A percentile compares a stretch with the other conserved stretches of the same genome.
phyloP scores from a whole-genome alignment of 345 rosid species.

The Aurinia saxatilis region DNA sequence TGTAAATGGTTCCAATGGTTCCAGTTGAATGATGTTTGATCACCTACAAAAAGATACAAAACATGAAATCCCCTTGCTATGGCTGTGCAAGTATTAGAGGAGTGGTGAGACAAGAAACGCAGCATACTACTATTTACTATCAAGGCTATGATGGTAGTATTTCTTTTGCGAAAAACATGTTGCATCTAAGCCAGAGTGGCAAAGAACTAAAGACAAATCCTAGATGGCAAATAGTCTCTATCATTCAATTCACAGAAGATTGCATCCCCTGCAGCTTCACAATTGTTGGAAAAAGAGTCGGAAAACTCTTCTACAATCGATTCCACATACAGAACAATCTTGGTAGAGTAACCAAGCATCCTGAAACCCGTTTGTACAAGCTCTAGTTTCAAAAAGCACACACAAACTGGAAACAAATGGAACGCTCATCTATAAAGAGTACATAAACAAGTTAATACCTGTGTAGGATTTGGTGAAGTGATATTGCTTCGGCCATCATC shows the following conservation, averaged over 20 bases:
- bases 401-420: not conserved
- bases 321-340: not conserved
- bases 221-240: not conserved
- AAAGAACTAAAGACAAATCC: not conserved
- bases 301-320: not conserved
- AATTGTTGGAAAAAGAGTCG: not conserved
- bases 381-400: not conserved
- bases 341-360: not conserved
- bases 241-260: not conserved
- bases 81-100: not conserved
- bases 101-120: not conserved
- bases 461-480: constrained; percentile 5
- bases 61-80: not conserved
- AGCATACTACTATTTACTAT: not conserved
- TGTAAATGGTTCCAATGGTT: constrained; percentile 26
- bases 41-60: constrained; percentile 11
- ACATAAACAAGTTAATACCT: constrained; percentile 9
- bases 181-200: not conserved
- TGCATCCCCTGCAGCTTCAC: not conserved
- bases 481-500: constrained; percentile 47
- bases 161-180: not conserved
- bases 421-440: not conserved
- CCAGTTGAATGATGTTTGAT: constrained; percentile 25
- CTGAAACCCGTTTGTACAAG: not conserved
- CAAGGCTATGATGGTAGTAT: not conserved